Conservation (phyloP, 2,329 filamentous ascomycete genomes). For the Stemphylium lycopersici region DNA sequence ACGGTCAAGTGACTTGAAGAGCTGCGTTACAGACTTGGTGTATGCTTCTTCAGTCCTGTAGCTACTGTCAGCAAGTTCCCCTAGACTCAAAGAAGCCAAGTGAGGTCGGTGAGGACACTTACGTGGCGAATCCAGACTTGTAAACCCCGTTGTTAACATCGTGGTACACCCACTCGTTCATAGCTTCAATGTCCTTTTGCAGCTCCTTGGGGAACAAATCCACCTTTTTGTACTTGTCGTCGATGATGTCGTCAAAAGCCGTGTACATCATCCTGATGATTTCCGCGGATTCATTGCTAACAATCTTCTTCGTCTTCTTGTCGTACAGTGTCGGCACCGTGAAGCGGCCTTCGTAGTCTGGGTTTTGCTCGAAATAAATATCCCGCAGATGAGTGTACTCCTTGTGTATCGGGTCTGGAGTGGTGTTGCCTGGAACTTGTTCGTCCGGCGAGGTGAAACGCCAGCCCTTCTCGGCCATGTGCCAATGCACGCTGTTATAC, state of each 20-base stretch:
- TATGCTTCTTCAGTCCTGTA: conserved; percentile 57
- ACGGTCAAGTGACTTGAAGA: conserved; percentile 58
- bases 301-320: conserved; percentile 74
- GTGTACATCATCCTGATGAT: conserved; percentile 89
- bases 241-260: conserved; percentile 71
- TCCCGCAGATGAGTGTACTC: conserved; percentile 77
- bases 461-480: conserved; percentile 80
- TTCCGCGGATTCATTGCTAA: conserved; percentile 91
- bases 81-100: background rate
- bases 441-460: conserved; percentile 75
- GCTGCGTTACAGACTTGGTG: conserved; percentile 52
- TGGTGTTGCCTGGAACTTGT: conserved; percentile 60
- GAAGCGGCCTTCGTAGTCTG: conserved; percentile 77
- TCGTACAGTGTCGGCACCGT: conserved; percentile 90
- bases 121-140: conserved; percentile 60
- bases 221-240: conserved; percentile 51
- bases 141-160: conserved; percentile 61
- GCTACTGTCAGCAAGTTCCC: background rate
- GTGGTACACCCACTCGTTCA: conserved; percentile 61
- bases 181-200: conserved; percentile 54
- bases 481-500: conserved; percentile 88
- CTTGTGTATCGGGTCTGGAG: conserved; percentile 67
- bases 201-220: conserved; percentile 55
- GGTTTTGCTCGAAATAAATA: conserved; percentile 77
- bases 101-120: conserved; percentile 14